These are phyloP conservation scores for Thecaphora thlaspeos DNA, from an alignment of 1,284 basidiomycete species.

Conservation along the genomic window DNA sequence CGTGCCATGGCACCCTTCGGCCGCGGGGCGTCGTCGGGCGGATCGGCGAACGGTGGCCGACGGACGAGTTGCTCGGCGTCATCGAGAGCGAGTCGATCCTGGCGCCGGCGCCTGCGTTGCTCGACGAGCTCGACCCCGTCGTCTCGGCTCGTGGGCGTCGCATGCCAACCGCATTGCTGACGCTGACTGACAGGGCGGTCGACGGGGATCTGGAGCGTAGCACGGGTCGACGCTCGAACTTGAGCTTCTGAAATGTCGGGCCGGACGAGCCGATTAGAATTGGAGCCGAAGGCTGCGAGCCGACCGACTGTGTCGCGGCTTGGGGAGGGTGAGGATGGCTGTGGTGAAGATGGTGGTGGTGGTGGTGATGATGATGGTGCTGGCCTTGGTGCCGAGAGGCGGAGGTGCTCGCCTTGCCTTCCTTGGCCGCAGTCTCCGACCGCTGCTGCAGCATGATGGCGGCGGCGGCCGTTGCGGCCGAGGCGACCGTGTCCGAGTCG, in stretches of 20 bases:
- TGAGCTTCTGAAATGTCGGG: conserved; percentile 19
- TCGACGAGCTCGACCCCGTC: conserved; percentile 9
- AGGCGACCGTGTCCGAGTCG: conserved; percentile 14
- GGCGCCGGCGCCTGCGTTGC: conserved; percentile 2
- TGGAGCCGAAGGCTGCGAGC: conserved; percentile 1
- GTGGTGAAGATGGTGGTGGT: conserved; percentile 7
- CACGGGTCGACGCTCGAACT: conserved; percentile 43
- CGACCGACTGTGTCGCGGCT: conserved; percentile 1
- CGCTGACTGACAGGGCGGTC: conserved; percentile 29
- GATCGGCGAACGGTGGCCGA: conserved; percentile 3
- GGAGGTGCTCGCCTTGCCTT: background rate
- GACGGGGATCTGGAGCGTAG: conserved; percentile 43
- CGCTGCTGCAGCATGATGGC: conserved; percentile 4
- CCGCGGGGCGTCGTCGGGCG: conserved; percentile 19
- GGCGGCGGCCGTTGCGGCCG: conserved; percentile 12
- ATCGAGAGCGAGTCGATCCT: conserved; percentile 19
- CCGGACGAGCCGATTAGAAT: conserved; percentile 6
- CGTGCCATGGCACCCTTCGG: conserved; percentile 11
- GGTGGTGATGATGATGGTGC: conserved; percentile 16
- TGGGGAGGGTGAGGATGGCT: background rate
- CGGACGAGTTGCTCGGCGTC: conserved; percentile 12
- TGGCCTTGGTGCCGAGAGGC: conserved; percentile 10
- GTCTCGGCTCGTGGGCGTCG: conserved; percentile 26
- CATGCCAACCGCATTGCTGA: conserved; percentile 17
- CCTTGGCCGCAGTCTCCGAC: conserved; percentile 4